Percentiles rank a stretch among this genome's conserved stretches.
These are phyloP conservation scores for Trichoderma asperellum DNA, from an alignment of 2,329 filamentous ascomycete species.

Conservation along the genomic window DNA sequence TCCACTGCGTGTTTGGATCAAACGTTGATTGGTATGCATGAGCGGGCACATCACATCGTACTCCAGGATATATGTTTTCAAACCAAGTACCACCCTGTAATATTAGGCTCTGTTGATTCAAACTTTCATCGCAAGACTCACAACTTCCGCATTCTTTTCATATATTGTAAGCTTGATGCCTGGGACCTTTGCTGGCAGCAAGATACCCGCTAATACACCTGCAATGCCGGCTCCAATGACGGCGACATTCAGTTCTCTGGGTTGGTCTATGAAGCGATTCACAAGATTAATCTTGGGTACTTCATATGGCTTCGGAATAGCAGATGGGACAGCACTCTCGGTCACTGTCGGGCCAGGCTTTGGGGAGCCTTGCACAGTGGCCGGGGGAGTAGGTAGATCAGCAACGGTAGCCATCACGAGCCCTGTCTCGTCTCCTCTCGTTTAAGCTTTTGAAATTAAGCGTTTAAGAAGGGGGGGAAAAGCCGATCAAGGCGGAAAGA, in stretches of 20 bases:
- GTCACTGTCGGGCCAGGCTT: not conserved
- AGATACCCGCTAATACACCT: conserved; percentile 59
- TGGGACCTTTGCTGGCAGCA: conserved; percentile 71
- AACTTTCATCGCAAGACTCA: conserved; percentile 43
- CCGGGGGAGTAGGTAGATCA: conserved; percentile 24
- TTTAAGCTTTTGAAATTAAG: not conserved
- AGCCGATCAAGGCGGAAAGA: not conserved
- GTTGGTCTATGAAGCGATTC: conserved; percentile 44
- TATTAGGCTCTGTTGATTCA: not conserved
- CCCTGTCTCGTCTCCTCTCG: not conserved
- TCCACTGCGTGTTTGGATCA: conserved; percentile 69
- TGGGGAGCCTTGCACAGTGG: conserved; percentile 16
- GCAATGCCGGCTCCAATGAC: conserved; percentile 45
- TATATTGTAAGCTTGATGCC: conserved; percentile 67
- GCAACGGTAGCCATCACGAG: conserved; percentile 13
- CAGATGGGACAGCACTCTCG: not conserved
- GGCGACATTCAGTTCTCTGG: conserved; percentile 41
- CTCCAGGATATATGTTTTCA: conserved; percentile 64
- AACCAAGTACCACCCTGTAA: conserved; percentile 57
- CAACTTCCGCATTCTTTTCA: conserved; percentile 70
- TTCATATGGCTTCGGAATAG: conserved; percentile 17
- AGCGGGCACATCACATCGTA: conserved; percentile 69
- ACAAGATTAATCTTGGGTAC: conserved; percentile 29
- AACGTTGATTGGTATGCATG: conserved; percentile 74
- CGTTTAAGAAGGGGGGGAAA: not conserved